A percentile compares a stretch with the other conserved stretches of the same genome.
Conservation (phyloP, 163 green algal genomes). For the Scenedesmus sp. region DNA sequence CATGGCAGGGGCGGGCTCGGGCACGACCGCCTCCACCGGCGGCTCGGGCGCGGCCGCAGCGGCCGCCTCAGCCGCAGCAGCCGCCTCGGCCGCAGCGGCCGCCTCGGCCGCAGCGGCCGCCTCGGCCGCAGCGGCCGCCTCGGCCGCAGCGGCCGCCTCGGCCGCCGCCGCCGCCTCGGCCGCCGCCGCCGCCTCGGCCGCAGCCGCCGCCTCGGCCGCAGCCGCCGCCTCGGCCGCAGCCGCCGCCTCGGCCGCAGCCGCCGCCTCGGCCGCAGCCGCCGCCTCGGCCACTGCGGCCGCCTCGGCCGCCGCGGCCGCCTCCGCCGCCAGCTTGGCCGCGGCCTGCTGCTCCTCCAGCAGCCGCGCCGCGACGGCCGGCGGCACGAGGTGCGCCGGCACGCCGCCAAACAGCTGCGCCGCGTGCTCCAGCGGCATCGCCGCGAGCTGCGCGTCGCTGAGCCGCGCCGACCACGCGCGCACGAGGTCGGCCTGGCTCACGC, state of each 20-base stretch:
- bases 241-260: not conserved
- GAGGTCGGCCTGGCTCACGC: conserved; percentile 3
- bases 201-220: no score
- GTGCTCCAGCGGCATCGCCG: not conserved
- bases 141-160: not conserved
- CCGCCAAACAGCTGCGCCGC: conserved; percentile 15
- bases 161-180: not conserved
- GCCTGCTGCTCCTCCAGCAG: no score
- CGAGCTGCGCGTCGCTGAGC: conserved; percentile 14
- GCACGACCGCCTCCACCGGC: no score
- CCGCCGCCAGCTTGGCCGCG: not conserved
- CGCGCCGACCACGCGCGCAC: not conserved
- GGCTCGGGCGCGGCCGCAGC: no score
- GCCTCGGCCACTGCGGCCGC: no score
- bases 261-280: not conserved
- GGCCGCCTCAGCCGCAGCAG: not conserved
- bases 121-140: not conserved
- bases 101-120: not conserved
- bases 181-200: no score
- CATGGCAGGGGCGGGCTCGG: not conserved
- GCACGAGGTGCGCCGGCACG: not conserved
- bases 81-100: not conserved
- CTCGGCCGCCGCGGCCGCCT: no score
- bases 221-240: not conserved
- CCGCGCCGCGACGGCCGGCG: not conserved